Evolutionary conservation across 192 early-diverging fungal genomes (phyloP).

Genomic region (Coemansia sp.): DNA sequence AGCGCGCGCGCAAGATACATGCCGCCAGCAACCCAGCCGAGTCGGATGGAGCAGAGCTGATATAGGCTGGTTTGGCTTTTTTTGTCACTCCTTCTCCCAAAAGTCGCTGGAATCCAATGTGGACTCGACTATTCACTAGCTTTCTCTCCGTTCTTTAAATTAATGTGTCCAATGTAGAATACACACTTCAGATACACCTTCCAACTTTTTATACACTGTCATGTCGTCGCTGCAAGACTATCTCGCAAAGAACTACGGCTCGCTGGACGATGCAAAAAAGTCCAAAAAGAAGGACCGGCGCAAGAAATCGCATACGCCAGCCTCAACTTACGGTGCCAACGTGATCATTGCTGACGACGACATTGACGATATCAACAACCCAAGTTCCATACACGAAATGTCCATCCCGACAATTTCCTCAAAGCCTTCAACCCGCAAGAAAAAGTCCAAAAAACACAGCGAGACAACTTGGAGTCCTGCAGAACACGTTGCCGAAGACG

Average conservation of each 20-base stretch:
- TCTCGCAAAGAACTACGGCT: constrained; percentile 47
- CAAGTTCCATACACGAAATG: background rate
- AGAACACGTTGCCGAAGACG: background rate
- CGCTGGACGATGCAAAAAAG: constrained; percentile 12
- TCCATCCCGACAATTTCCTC: background rate
- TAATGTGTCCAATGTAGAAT: too few species aligned
- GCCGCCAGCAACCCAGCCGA: background rate
- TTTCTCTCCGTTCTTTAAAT: too few species aligned
- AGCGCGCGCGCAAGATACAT: constrained; percentile 24
- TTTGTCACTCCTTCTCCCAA: too few species aligned
- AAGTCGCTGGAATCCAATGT: too few species aligned
- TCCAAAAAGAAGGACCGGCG: constrained; percentile 1
- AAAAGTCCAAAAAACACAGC: background rate
- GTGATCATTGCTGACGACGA: constrained; percentile 30
- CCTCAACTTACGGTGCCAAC: constrained; percentile 9
- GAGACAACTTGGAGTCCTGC: background rate
- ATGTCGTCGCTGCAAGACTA: constrained; percentile 38
- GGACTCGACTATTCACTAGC: too few species aligned
- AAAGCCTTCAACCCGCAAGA: background rate
- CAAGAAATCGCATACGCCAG: background rate
- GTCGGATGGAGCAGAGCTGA: too few species aligned
- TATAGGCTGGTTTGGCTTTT: too few species aligned
- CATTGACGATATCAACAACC: too few species aligned
- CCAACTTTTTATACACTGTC: background rate
- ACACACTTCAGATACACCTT: too few species aligned